A percentile compares a stretch with the other conserved stretches of the same genome.
Conservation (phyloP, 148 eudicot species). For the Rheum nobile region DNA sequence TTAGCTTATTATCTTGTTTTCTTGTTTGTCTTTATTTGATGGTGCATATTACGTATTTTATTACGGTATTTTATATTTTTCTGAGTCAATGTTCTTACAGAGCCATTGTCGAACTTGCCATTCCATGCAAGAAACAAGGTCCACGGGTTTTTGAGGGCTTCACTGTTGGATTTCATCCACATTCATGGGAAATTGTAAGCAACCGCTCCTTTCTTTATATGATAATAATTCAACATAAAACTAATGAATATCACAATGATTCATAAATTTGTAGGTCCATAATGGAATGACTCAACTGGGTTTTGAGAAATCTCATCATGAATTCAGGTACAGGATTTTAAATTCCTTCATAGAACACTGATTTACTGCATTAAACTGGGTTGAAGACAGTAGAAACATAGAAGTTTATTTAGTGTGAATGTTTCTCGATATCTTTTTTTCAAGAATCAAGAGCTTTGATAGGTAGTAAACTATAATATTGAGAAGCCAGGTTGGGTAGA, state of each 20-base stretch:
- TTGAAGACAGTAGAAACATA: background rate
- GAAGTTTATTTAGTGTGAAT: background rate
- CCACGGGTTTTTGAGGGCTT: conserved; percentile 78
- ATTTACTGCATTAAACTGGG: background rate
- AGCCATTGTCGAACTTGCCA: conserved; percentile 79
- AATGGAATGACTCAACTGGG: conserved; percentile 93
- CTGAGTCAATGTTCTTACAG: conserved; percentile 24
- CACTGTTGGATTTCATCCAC: conserved; percentile 90
- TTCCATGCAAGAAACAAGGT: conserved; percentile 80
- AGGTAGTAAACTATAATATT: background rate
- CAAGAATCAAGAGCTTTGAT: background rate
- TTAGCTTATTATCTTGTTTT: background rate
- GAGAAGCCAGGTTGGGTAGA: background rate
- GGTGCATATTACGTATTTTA: background rate
- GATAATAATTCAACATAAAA: background rate
- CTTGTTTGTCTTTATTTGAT: background rate
- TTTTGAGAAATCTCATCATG: conserved; percentile 56
- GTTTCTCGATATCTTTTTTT: background rate
- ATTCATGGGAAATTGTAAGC: conserved; percentile 84
- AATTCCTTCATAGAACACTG: background rate
- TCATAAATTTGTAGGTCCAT: conserved; percentile 43
- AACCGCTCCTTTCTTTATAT: background rate
- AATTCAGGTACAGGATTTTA: conserved; percentile 44
- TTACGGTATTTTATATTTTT: conserved; percentile 10
- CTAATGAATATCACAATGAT: background rate